A percentile compares a stretch with the other conserved stretches of the same genome.
Evolutionary conservation across 345 rosid genomes (phyloP).

Genomic region (Hibiscus syriacus): DNA sequence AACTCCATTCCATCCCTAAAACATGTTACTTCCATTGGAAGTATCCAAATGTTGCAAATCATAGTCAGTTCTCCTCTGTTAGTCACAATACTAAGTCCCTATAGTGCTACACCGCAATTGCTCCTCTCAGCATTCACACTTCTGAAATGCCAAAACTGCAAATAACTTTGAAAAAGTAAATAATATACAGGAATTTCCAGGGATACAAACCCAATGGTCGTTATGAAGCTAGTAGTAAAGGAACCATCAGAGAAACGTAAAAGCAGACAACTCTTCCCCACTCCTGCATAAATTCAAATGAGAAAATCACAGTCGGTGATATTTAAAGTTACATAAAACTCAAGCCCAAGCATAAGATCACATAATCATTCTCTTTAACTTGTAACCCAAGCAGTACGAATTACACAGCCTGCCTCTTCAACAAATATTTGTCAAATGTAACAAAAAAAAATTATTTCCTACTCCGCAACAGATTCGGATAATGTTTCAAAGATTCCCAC

Average conservation of each 20-base stretch:
- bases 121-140: conserved; percentile 2
- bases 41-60: not conserved
- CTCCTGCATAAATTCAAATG: conserved; percentile 37
- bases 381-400: not conserved
- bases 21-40: not conserved
- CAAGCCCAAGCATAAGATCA: not conserved
- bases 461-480: not conserved
- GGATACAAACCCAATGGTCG: conserved; percentile 70
- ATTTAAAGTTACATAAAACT: no score
- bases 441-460: not conserved
- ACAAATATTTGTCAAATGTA: not conserved
- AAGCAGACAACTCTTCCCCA: conserved; percentile 93
- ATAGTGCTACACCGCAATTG: not conserved
- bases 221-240: conserved; percentile 88
- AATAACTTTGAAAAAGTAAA: not conserved
- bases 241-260: conserved; percentile 94
- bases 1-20: not conserved
- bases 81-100: not conserved
- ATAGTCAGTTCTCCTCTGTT: conserved; percentile 2
- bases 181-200: not conserved
- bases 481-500: not conserved
- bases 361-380: not conserved
- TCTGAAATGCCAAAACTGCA: not conserved
- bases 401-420: not conserved
- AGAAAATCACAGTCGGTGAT: not conserved